These are phyloP conservation scores for Licmophora abbreviata DNA, from an alignment of 108 stramenopile genomes.

Conservation along the genomic window DNA sequence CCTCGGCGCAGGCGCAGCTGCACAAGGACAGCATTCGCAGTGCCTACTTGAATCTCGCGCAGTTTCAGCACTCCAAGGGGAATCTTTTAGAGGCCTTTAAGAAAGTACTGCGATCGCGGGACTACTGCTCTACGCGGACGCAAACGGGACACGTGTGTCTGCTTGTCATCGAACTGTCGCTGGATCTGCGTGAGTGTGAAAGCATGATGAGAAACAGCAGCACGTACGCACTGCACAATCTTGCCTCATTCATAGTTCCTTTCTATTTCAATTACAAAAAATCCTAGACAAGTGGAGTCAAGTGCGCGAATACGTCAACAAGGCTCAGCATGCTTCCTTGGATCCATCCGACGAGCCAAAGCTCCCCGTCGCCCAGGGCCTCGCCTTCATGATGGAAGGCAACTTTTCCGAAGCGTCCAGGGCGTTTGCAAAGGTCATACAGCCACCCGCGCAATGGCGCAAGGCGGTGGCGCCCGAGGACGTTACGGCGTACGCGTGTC, in stretches of 20 bases:
- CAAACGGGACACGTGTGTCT: slow-evolving; percentile 52
- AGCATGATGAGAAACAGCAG: neutral
- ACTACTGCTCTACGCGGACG: slow-evolving; percentile 48
- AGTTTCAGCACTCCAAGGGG: slow-evolving; percentile 42
- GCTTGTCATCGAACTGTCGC: slow-evolving; percentile 38
- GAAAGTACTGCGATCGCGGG: slow-evolving; percentile 35
- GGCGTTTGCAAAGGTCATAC: slow-evolving; percentile 18
- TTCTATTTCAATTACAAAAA: neutral
- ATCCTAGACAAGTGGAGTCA: slow-evolving; percentile 12
- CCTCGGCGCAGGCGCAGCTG: slow-evolving; percentile 56
- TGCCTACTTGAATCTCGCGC: slow-evolving; percentile 46
- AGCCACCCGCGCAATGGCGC: slow-evolving; percentile 21
- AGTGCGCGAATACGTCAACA: slow-evolving; percentile 21
- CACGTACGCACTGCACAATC: neutral
- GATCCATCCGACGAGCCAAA: slow-evolving; percentile 15
- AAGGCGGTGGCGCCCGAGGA: slow-evolving; percentile 52
- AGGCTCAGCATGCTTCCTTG: slow-evolving; percentile 20
- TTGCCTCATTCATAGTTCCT: neutral
- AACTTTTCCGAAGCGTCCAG: slow-evolving; percentile 26
- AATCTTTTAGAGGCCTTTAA: slow-evolving; percentile 38
- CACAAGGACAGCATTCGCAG: slow-evolving; percentile 75
- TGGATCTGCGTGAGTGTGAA: slow-evolving; percentile 27
- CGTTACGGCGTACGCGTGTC: slow-evolving; percentile 57
- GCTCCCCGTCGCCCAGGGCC: slow-evolving; percentile 24
- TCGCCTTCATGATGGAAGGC: slow-evolving; percentile 26